These are phyloP conservation scores for Leccinum incarnatum DNA, from an alignment of 768 basidiomycete genomes.

Conservation along the genomic window DNA sequence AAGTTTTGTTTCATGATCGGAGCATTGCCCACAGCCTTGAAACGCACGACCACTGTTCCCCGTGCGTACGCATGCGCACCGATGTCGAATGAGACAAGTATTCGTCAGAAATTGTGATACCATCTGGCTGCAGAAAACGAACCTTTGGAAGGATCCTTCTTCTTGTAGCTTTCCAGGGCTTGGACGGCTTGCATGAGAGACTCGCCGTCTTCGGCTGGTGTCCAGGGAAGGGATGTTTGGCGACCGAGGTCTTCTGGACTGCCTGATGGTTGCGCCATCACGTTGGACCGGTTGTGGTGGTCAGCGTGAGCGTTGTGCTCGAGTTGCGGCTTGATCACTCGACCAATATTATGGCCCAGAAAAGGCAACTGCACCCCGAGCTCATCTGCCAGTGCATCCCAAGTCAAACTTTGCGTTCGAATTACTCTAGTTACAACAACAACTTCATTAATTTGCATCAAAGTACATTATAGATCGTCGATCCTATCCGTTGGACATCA, in stretches of 20 bases:
- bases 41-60: constrained; percentile 85
- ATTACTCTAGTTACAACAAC: neutral
- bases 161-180: constrained; percentile 83
- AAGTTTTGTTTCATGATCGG: constrained; percentile 99
- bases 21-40: constrained; percentile 96
- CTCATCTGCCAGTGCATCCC: neutral
- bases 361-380: constrained; percentile 9
- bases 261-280: constrained; percentile 30
- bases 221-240: constrained; percentile 31
- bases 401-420: neutral
- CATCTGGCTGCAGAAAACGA: neutral
- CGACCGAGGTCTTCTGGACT: constrained; percentile 36
- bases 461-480: neutral
- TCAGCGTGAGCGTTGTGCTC: neutral
- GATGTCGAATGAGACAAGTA: neutral
- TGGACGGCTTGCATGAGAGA: constrained; percentile 50
- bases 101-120: neutral
- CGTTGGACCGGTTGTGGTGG: constrained; percentile 7
- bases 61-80: neutral
- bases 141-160: constrained; percentile 83
- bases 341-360: constrained; percentile 1
- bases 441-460: neutral
- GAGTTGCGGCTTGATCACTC: neutral
- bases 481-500: neutral
- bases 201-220: constrained; percentile 32